Evolutionary conservation across 202 grass and related monocot species (phyloP).

Genomic region (Musa balbisiana): DNA sequence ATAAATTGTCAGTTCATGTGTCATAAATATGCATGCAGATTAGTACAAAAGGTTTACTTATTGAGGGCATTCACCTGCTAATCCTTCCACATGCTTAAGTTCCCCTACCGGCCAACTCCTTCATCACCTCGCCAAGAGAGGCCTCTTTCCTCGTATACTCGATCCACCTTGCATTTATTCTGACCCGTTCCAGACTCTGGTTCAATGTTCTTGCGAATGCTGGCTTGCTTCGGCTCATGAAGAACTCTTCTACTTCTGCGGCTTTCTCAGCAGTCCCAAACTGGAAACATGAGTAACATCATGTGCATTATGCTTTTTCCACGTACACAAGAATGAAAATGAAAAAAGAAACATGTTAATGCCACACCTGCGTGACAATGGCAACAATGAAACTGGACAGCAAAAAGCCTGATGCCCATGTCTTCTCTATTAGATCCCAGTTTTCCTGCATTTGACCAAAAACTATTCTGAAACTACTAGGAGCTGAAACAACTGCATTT

Average conservation of each 20-base stretch:
- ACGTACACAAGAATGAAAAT: background rate
- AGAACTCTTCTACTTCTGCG: conserved; percentile 52
- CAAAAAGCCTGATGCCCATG: conserved; percentile 32
- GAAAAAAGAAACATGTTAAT: conserved; percentile 9
- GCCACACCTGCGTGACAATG: conserved; percentile 39
- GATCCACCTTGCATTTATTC: conserved; percentile 69
- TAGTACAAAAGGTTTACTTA: no score
- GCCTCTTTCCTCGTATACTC: conserved; percentile 45
- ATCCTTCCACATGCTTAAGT: no score
- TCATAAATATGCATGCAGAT: no score
- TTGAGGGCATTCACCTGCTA: no score
- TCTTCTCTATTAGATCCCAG: conserved; percentile 63
- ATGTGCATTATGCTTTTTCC: no score
- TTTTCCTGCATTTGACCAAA: conserved; percentile 34
- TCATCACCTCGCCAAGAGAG: conserved; percentile 42
- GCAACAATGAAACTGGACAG: conserved; percentile 29
- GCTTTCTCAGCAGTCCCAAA: conserved; percentile 58
- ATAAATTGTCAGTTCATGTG: no score
- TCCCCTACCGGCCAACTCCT: conserved; percentile 18
- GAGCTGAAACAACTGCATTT: background rate
- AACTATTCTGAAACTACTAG: conserved; percentile 9
- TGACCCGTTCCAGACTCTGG: conserved; percentile 71
- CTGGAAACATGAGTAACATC: conserved; percentile 27
- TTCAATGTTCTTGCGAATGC: conserved; percentile 67
- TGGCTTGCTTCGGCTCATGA: conserved; percentile 49